These are phyloP conservation scores for Penicillium digitatum DNA, from an alignment of 2,329 filamentous ascomycete species.

Conservation along the genomic window DNA sequence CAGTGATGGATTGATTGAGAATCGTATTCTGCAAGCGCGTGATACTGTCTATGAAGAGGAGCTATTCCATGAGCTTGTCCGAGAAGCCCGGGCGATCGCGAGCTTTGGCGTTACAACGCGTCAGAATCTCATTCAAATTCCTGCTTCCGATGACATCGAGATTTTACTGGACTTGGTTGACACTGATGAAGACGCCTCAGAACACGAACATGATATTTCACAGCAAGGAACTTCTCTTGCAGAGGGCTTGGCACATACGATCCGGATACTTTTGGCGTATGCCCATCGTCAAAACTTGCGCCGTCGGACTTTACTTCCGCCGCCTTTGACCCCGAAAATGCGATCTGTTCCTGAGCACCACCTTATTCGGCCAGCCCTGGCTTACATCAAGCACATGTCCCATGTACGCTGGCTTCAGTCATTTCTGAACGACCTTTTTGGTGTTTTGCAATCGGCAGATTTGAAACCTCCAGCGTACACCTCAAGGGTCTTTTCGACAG, in stretches of 20 bases:
- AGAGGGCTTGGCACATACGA: slow-evolving; percentile 60
- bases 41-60: slow-evolving; percentile 61
- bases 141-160: slow-evolving; percentile 51
- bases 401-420: slow-evolving; percentile 35
- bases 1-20: slow-evolving; percentile 31
- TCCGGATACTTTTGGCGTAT: slow-evolving; percentile 73
- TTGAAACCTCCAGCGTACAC: slow-evolving; percentile 28
- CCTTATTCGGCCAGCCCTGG: slow-evolving; percentile 58
- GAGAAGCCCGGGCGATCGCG: slow-evolving; percentile 71
- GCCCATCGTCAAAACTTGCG: slow-evolving; percentile 72
- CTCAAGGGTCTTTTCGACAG: slow-evolving; percentile 26
- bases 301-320: slow-evolving; percentile 60
- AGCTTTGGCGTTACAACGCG: slow-evolving; percentile 66
- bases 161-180: slow-evolving; percentile 66
- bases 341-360: slow-evolving; percentile 50
- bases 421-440: slow-evolving; percentile 31
- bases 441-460: slow-evolving; percentile 33
- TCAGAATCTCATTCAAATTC: slow-evolving; percentile 55
- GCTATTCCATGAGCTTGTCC: slow-evolving; percentile 81
- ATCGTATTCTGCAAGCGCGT: slow-evolving; percentile 42
- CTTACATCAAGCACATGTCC: slow-evolving; percentile 50
- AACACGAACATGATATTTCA: slow-evolving; percentile 24
- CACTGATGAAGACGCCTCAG: slow-evolving; percentile 44
- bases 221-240: slow-evolving; percentile 49
- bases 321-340: slow-evolving; percentile 51